Evolutionary conservation across 148 eudicot species (phyloP).

Genomic region (Chenopodium album): DNA sequence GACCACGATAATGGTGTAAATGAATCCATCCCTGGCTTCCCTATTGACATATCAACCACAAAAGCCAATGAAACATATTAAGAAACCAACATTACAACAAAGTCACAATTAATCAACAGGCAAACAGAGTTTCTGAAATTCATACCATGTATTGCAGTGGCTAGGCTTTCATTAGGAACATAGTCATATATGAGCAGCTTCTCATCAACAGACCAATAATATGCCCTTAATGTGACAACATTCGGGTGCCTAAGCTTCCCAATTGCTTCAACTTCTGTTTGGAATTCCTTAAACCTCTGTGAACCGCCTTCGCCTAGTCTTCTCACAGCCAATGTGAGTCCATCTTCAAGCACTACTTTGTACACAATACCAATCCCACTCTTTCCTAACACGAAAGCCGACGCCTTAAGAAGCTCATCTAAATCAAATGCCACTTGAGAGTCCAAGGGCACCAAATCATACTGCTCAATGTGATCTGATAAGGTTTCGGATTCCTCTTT

Average conservation of each 20-base stretch:
- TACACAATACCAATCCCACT: constrained; percentile 97
- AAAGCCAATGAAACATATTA: constrained; percentile 2
- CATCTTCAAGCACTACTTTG: constrained; percentile 94
- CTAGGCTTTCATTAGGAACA: constrained; percentile 72
- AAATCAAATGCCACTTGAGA: constrained; percentile 69
- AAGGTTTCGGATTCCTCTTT: constrained; percentile 87
- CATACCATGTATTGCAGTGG: constrained; percentile 83
- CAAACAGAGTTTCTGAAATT: constrained; percentile 12
- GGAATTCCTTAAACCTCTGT: constrained; percentile 89
- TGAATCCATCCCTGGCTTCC: constrained; percentile 63
- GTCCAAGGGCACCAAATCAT: constrained; percentile 81
- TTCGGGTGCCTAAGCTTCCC: constrained; percentile 89
- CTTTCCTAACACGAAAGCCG: constrained; percentile 93
- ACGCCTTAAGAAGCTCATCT: constrained; percentile 94
- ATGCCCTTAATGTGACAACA: constrained; percentile 79
- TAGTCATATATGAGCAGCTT: constrained; percentile 91
- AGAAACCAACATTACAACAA: not conserved
- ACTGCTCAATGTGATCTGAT: constrained; percentile 78
- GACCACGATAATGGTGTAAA: constrained; percentile 81
- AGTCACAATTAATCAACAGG: not conserved
- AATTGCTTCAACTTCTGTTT: constrained; percentile 88
- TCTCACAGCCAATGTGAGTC: constrained; percentile 81
- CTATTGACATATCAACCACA: constrained; percentile 38
- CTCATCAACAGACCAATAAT: constrained; percentile 97
- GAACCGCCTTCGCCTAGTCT: constrained; percentile 97